Conservation (phyloP, 495 filamentous ascomycete genomes). For the Xanthoparmelia taractica region DNA sequence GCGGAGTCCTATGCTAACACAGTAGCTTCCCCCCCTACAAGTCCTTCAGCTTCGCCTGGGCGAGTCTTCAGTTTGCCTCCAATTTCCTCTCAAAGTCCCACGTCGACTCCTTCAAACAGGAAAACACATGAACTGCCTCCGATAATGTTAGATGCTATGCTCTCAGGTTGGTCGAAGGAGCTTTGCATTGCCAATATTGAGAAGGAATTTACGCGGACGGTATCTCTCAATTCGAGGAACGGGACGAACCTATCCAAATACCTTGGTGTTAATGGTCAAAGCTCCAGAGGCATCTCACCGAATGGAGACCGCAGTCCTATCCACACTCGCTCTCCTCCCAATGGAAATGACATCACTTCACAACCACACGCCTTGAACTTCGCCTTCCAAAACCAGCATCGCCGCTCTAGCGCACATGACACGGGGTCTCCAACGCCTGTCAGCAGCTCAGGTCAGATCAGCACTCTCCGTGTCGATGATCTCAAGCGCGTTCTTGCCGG, state of each 20-base stretch:
- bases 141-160: constrained; percentile 61
- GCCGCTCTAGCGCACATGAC: constrained; percentile 39
- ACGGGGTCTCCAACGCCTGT: constrained; percentile 42
- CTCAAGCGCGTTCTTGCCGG: constrained; percentile 66
- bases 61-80: constrained; percentile 56
- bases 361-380: constrained; percentile 23
- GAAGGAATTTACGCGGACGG: constrained; percentile 54
- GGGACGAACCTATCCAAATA: constrained; percentile 49
- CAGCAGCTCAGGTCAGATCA: constrained; percentile 52
- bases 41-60: constrained; percentile 64
- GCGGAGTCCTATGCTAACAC: constrained; percentile 56
- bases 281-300: constrained; percentile 24
- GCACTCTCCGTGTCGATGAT: constrained; percentile 78
- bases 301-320: constrained; percentile 27
- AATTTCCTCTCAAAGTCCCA: constrained; percentile 27
- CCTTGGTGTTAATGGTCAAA: constrained; percentile 48
- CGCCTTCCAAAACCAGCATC: constrained; percentile 26
- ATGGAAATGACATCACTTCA: constrained; percentile 18
- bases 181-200: constrained; percentile 58
- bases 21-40: constrained; percentile 52
- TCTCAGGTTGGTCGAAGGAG: constrained; percentile 72
- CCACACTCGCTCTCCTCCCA: constrained; percentile 25
- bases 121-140: constrained; percentile 32
- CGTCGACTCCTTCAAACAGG: neutral
- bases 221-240: constrained; percentile 63